Percentiles rank a stretch among this genome's conserved stretches.
phyloP scores from a whole-genome alignment of 106 monocot species.

The Allium fistulosum region DNA sequence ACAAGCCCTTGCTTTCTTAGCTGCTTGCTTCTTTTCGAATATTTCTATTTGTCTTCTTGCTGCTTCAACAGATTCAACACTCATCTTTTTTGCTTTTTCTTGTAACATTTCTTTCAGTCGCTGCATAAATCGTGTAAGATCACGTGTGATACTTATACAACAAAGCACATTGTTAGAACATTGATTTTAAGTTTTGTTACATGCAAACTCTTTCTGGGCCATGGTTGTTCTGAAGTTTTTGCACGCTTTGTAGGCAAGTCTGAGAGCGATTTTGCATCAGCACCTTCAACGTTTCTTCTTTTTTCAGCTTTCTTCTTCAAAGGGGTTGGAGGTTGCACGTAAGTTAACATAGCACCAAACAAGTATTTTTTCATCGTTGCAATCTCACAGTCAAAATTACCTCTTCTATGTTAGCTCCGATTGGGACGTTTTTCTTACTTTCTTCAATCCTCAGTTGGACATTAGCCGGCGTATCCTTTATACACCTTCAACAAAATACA shows the following conservation, averaged over 20 bases:
- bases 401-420: constrained; percentile 39
- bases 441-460: constrained; percentile 72
- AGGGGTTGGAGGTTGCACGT: neutral
- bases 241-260: neutral
- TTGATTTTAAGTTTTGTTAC: neutral
- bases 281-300: constrained; percentile 4
- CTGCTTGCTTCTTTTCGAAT: constrained; percentile 34
- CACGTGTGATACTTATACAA: neutral
- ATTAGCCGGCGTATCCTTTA: constrained; percentile 28
- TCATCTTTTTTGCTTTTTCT: constrained; percentile 69
- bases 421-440: constrained; percentile 76
- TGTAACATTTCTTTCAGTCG: constrained; percentile 80
- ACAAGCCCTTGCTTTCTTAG: neutral
- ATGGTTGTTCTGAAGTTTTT: too few species aligned
- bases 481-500: too few species aligned
- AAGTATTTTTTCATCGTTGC: too few species aligned
- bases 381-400: constrained; percentile 11
- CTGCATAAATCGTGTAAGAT: constrained; percentile 25
- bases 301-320: constrained; percentile 33
- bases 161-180: neutral
- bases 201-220: neutral
- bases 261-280: constrained; percentile 27
- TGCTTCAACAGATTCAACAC: constrained; percentile 76
- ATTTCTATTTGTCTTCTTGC: neutral
- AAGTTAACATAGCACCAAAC: neutral